phyloP scores from a whole-genome alignment of 2,329 filamentous ascomycete genomes.

The Cytospora chrysosperma region DNA sequence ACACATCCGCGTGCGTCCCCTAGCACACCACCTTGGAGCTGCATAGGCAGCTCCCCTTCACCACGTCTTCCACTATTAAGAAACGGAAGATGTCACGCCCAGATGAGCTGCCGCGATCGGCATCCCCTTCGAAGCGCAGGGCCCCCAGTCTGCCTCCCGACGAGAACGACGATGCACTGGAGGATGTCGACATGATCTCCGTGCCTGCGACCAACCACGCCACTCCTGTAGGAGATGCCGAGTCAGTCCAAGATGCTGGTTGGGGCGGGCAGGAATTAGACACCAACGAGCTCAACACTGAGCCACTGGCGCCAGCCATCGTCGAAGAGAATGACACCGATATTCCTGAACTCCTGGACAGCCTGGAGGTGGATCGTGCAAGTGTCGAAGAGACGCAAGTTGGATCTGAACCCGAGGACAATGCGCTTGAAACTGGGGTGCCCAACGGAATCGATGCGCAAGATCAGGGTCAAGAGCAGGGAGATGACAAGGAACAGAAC shows the following conservation, averaged over 20 bases:
- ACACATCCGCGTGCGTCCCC: slow-evolving; percentile 11
- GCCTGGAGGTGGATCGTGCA: slow-evolving; percentile 12
- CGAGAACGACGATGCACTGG: slow-evolving; percentile 38
- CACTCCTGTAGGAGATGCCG: slow-evolving; percentile 4
- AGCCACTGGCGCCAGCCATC: slow-evolving; percentile 4
- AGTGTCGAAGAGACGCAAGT: slow-evolving; percentile 19
- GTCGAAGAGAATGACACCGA: slow-evolving; percentile 8
- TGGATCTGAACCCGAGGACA: slow-evolving; percentile 19
- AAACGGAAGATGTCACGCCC: slow-evolving; percentile 66
- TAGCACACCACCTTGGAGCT: slow-evolving; percentile 47
- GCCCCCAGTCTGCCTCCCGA: slow-evolving; percentile 62
- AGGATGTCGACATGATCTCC: slow-evolving; percentile 47
- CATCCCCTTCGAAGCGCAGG: slow-evolving; percentile 63
- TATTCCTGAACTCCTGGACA: neutral
- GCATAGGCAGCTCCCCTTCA: slow-evolving; percentile 66
- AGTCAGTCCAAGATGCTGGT: slow-evolving; percentile 11
- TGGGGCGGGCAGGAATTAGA: slow-evolving; percentile 1
- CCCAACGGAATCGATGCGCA: neutral
- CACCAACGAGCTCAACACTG: neutral
- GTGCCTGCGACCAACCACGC: slow-evolving; percentile 28
- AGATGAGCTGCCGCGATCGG: slow-evolving; percentile 59
- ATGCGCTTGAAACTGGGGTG: neutral
- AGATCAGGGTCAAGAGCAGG: neutral
- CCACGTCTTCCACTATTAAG: slow-evolving; percentile 68
- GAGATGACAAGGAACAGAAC: neutral